These are phyloP conservation scores for Pseudopyrenochaeta lycopersici DNA, from an alignment of 2,329 filamentous ascomycete genomes.

Conservation along the genomic window DNA sequence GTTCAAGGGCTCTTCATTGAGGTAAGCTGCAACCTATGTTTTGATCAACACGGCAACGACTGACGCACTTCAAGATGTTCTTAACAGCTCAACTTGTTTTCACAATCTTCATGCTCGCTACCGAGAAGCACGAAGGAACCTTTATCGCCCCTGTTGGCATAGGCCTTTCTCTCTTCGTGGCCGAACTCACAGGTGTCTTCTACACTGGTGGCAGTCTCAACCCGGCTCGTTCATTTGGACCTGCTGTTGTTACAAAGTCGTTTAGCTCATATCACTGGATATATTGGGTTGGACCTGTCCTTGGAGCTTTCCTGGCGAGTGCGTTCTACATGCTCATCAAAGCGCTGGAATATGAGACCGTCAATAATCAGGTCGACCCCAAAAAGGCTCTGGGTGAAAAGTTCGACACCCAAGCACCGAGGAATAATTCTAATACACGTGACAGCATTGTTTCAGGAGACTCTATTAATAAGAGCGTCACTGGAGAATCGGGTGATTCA, in stretches of 20 bases:
- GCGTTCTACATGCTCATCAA: conserved; percentile 53
- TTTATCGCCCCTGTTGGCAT: conserved; percentile 77
- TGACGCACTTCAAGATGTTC: conserved; percentile 49
- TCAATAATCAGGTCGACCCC: conserved; percentile 47
- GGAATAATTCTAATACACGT: too few relatives aligned
- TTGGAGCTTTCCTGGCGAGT: conserved; percentile 49
- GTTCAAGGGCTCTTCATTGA: conserved; percentile 32
- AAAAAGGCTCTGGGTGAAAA: conserved; percentile 12
- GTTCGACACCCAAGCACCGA: conserved; percentile 10
- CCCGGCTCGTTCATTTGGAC: conserved; percentile 53
- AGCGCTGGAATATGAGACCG: conserved; percentile 52
- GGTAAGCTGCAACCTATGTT: conserved; percentile 35
- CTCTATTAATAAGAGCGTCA: too few relatives aligned
- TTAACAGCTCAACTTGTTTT: conserved; percentile 51
- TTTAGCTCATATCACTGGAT: conserved; percentile 55
- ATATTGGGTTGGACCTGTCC: conserved; percentile 52
- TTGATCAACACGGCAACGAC: conserved; percentile 8
- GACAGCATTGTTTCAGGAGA: too few relatives aligned
- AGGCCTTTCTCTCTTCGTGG: conserved; percentile 74
- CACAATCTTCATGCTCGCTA: conserved; percentile 68
- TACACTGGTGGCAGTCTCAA: conserved; percentile 56
- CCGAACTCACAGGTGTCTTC: conserved; percentile 58
- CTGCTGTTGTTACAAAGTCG: conserved; percentile 47
- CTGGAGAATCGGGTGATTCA: too few relatives aligned
- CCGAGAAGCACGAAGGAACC: conserved; percentile 77